These are phyloP conservation scores for Camelina hispida DNA, from an alignment of 345 rosid species.

Conservation along the genomic window DNA sequence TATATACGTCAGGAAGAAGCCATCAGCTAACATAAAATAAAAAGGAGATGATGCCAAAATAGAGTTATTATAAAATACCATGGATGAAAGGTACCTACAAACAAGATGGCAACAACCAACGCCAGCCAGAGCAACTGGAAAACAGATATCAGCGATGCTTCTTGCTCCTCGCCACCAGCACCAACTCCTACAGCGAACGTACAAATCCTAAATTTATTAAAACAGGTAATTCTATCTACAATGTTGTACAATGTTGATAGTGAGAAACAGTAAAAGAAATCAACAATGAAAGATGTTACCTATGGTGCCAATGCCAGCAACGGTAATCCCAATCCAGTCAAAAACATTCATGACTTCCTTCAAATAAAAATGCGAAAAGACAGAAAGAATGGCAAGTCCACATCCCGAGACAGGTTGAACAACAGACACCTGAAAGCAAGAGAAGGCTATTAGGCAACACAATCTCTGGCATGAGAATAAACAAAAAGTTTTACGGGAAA, in stretches of 20 bases:
- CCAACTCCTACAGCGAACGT: slow-evolving; percentile 74
- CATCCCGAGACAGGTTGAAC: slow-evolving; percentile 99
- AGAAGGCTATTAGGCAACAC: slow-evolving; percentile 17
- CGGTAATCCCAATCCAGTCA: slow-evolving; percentile 95
- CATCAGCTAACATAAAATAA: slow-evolving; percentile 5
- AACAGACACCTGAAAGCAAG: slow-evolving; percentile 73
- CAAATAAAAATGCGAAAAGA: slow-evolving; percentile 93
- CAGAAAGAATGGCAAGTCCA: slow-evolving; percentile 90
- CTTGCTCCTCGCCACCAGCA: slow-evolving; percentile 96
- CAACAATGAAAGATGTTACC: slow-evolving; percentile 57
- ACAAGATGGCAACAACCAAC: slow-evolving; percentile 75
- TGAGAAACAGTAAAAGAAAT: slow-evolving; percentile 9
- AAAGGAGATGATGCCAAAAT: slow-evolving; percentile 17
- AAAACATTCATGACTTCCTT: slow-evolving; percentile 90
- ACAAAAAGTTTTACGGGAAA: not conserved
- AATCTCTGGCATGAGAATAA: slow-evolving; percentile 5
- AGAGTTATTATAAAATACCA: slow-evolving; percentile 37
- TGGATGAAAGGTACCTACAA: slow-evolving; percentile 91
- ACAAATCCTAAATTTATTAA: no score
- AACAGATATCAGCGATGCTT: slow-evolving; percentile 69
- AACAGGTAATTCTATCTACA: no score
- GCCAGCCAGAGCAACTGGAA: slow-evolving; percentile 86
- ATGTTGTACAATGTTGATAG: not conserved
- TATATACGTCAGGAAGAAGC: slow-evolving; percentile 7
- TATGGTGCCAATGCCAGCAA: slow-evolving; percentile 96